phyloP scores from a whole-genome alignment of 75 land plant species.

The Larix kaempferi region DNA sequence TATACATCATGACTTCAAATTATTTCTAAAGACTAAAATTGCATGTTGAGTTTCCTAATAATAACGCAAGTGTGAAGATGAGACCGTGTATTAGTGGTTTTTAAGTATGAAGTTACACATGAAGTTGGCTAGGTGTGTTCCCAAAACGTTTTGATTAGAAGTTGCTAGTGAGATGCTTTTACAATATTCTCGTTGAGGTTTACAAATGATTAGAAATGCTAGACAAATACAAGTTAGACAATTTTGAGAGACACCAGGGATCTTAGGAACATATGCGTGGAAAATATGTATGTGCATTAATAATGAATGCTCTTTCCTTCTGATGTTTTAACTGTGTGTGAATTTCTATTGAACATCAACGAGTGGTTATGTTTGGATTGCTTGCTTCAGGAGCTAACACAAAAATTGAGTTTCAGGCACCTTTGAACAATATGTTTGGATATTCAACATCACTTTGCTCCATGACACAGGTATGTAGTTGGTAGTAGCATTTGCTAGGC shows the following conservation, averaged over 20 bases:
- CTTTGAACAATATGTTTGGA: constrained; percentile 99
- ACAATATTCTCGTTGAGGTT: neutral
- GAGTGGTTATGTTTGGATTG: neutral
- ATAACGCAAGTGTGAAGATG: too few relatives aligned
- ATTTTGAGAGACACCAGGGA: neutral
- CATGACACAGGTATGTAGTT: constrained; percentile 91
- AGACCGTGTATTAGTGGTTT: too few relatives aligned
- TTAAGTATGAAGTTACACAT: neutral
- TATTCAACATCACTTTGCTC: constrained; percentile 96
- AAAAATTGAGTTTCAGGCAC: constrained; percentile 64
- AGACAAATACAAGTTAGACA: neutral
- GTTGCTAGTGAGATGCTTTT: neutral
- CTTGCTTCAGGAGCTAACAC: neutral
- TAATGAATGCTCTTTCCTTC: neutral
- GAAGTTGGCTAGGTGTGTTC: neutral
- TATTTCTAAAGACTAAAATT: too few relatives aligned
- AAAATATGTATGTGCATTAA: neutral
- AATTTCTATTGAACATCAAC: neutral
- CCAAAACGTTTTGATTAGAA: neutral
- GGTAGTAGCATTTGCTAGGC: neutral
- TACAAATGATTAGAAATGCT: neutral
- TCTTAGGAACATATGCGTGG: too few relatives aligned
- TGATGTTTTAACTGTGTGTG: neutral
- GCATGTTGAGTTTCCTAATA: too few relatives aligned
- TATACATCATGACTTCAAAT: too few relatives aligned